phyloP scores from a whole-genome alignment of 2,329 filamentous ascomycete species.

The Huntiella omanensis region DNA sequence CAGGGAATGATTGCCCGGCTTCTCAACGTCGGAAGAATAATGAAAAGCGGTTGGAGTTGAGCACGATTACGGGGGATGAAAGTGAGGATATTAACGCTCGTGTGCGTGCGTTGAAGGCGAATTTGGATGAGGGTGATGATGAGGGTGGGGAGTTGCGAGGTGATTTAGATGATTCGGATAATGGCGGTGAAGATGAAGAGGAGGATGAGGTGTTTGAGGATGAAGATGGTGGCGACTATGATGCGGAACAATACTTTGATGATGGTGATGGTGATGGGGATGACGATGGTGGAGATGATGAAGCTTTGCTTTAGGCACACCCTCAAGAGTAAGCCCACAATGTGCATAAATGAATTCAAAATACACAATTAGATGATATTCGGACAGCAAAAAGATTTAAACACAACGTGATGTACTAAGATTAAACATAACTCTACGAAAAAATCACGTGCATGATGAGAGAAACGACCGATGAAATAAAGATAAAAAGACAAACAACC shows the following conservation, averaged over 20 bases:
- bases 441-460: too few species aligned
- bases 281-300: slow-evolving; percentile 25
- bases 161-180: slow-evolving; percentile 23
- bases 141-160: slow-evolving; percentile 21
- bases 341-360: too few species aligned
- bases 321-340: too few species aligned
- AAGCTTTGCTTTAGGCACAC: not conserved
- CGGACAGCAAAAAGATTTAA: too few species aligned
- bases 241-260: slow-evolving; percentile 42
- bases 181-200: slow-evolving; percentile 20
- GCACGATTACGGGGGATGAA: slow-evolving; percentile 30
- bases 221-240: slow-evolving; percentile 41
- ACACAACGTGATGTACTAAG: too few species aligned
- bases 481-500: not conserved
- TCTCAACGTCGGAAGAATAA: slow-evolving; percentile 1
- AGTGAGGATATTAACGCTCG: slow-evolving; percentile 16
- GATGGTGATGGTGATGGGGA: slow-evolving; percentile 35
- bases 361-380: too few species aligned
- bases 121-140: slow-evolving; percentile 27
- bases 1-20: slow-evolving; percentile 23
- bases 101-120: slow-evolving; percentile 16
- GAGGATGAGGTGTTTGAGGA: slow-evolving; percentile 35
- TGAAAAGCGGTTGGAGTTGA: slow-evolving; percentile 28
- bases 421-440: too few species aligned
- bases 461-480: not conserved